Evolutionary conservation across 164 flowering plant genomes (phyloP).

Genomic region (Liquidambar formosana): DNA sequence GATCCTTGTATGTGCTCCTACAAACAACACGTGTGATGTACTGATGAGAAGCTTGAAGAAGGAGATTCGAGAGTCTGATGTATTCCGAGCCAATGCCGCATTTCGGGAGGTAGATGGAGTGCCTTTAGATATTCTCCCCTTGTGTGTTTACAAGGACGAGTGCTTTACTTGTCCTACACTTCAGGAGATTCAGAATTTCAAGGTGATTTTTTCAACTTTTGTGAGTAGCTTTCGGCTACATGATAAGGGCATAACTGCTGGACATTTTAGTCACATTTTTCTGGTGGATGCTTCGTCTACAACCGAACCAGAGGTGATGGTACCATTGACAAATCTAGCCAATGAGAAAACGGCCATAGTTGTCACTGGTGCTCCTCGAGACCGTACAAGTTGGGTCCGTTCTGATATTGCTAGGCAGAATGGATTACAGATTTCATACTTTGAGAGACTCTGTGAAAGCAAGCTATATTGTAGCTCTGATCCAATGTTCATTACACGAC

Average conservation of each 20-base stretch:
- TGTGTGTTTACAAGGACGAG: constrained; percentile 28
- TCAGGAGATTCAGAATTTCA: constrained; percentile 22
- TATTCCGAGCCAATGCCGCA: constrained; percentile 53
- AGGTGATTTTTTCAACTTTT: constrained; percentile 42
- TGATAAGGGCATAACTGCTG: constrained; percentile 30
- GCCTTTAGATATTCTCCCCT: constrained; percentile 34
- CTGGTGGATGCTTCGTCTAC: constrained; percentile 44
- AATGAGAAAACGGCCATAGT: constrained; percentile 30
- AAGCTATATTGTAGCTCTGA: constrained; percentile 19
- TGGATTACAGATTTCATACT: constrained; percentile 41
- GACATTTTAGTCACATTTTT: constrained; percentile 55
- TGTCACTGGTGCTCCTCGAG: constrained; percentile 33
- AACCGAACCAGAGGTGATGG: constrained; percentile 48
- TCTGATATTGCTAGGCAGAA: constrained; percentile 28
- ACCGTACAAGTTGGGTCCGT: constrained; percentile 29
- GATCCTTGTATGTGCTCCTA: constrained; percentile 37
- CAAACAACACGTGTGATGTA: constrained; percentile 36
- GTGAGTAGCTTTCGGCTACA: constrained; percentile 42
- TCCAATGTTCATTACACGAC: constrained; percentile 10
- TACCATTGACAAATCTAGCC: constrained; percentile 37
- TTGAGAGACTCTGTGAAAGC: constrained; percentile 33
- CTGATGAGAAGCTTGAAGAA: constrained; percentile 28
- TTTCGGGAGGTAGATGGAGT: constrained; percentile 42
- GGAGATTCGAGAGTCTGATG: constrained; percentile 26
- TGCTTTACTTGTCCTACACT: constrained; percentile 44